Conservation (phyloP, 371 early-diverging fungal species). For the Sanchytrium tribonematis region DNA sequence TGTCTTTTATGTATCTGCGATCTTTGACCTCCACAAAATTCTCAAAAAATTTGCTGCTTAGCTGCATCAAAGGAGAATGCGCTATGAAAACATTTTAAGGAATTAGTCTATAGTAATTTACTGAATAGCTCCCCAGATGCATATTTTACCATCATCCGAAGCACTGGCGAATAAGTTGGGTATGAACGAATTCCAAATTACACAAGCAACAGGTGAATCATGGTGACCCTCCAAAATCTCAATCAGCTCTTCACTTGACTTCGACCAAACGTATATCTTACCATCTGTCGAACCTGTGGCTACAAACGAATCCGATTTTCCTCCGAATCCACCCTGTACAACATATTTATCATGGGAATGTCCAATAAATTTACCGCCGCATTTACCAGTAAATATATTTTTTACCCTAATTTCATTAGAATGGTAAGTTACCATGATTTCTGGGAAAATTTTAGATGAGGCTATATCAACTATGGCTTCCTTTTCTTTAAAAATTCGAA, state of each 20-base stretch:
- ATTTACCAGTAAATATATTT: neutral
- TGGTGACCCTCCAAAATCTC: neutral
- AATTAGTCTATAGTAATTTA: no score
- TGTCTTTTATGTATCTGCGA: no score
- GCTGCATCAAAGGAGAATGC: no score
- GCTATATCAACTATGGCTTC: neutral
- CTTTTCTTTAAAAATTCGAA: neutral
- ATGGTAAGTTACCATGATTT: neutral
- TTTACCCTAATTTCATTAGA: neutral
- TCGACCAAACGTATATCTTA: neutral
- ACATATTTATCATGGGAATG: neutral
- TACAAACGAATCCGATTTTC: neutral
- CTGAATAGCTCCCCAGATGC: neutral
- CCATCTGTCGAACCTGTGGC: neutral
- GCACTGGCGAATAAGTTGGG: neutral
- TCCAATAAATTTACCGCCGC: neutral
- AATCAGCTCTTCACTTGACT: neutral
- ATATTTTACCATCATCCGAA: neutral
- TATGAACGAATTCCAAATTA: neutral
- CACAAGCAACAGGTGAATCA: neutral
- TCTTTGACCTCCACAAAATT: no score
- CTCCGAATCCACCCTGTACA: neutral
- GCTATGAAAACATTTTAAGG: no score
- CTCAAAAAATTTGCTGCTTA: no score
- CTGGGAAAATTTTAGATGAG: neutral